Conservation (phyloP, 345 rosid genomes). For the Gossypium herbaceum region DNA sequence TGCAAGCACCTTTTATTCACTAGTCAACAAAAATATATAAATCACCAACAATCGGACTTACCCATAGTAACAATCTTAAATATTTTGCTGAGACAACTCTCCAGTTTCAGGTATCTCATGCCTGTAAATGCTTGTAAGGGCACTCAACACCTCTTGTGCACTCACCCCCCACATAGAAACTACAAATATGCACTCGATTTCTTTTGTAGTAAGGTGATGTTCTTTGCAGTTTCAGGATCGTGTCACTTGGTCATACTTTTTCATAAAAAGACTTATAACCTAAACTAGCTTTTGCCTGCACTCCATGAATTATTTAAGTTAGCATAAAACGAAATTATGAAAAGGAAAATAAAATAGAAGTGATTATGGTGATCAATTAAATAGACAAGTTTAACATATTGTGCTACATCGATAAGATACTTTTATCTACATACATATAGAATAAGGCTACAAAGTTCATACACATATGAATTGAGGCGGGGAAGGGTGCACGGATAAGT, state of each 20-base stretch:
- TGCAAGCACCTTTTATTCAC: neutral
- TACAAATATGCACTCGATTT: neutral
- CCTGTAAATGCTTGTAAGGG: neutral
- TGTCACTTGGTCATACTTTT: neutral
- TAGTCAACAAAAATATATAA: neutral
- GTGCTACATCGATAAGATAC: neutral
- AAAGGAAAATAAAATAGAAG: neutral
- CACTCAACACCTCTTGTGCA: neutral
- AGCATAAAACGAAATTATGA: neutral
- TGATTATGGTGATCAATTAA: too few relatives aligned
- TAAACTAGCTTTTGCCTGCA: constrained; percentile 1
- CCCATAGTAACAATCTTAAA: neutral
- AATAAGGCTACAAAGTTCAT: neutral
- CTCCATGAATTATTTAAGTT: neutral
- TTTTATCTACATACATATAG: neutral
- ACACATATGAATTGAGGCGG: neutral
- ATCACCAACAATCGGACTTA: neutral
- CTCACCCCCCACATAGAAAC: neutral
- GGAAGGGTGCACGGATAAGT: neutral
- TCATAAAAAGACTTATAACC: neutral
- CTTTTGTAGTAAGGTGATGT: neutral
- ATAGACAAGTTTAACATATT: too few relatives aligned
- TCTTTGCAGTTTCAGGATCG: neutral
- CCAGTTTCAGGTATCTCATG: neutral
- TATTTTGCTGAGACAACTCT: neutral